Base-by-base conservation (phyloP, 2,329 filamentous ascomycete genomes). In the Sporothrix dimorphospora region DNA sequence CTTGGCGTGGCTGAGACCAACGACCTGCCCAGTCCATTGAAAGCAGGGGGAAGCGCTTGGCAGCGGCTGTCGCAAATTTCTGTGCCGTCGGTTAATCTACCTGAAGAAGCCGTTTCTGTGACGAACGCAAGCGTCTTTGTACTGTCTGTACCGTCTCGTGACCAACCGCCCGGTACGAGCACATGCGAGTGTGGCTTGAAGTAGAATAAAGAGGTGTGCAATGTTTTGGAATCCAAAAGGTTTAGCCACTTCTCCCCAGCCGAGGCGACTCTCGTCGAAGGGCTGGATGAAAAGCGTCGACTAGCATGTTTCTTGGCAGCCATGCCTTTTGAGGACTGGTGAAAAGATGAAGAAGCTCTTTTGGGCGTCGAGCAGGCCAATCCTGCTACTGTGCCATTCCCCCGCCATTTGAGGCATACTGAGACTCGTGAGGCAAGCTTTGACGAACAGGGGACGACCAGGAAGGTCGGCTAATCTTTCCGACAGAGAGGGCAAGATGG, bases 1-100 rank as follows among this genome's bases (percentile, higher is more conserved):
- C 3, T 34, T 34, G 30, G 30, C 30, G 30, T 34, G 30, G 30
- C 30, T 6, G 30, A 34, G n/a, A n/a, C n/a, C 30, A 6, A 3
- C 3, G 30, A 34, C 30, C 30, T 34, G 6, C 3, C 30, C 30
- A 34, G 6, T 6, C 30, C 30, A 34, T 34, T 6, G 30, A 34
- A 6, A 34, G n/a, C 51, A 53, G 51, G 21, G 21, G 21, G 19
- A 11, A 21, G 8, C 9, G 7, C 57, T 61, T 40, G 30, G 57
- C 57, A 40, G 57, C 30, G 57, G 34, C 57, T 61, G 57, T 24
- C 21, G 16, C 57, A 61, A 61, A 61, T 40, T 40, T 61, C 55
- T 61, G 57, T 61, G 57, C 57, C 40, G 59, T 12, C 59, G 38
- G 59, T 16, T 45, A 45, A 45, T 27, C n/a, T 14, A 45, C 11